Base-by-base conservation (phyloP, 805 yeast genomes). In the Kluyveromyces lactis region DNA sequence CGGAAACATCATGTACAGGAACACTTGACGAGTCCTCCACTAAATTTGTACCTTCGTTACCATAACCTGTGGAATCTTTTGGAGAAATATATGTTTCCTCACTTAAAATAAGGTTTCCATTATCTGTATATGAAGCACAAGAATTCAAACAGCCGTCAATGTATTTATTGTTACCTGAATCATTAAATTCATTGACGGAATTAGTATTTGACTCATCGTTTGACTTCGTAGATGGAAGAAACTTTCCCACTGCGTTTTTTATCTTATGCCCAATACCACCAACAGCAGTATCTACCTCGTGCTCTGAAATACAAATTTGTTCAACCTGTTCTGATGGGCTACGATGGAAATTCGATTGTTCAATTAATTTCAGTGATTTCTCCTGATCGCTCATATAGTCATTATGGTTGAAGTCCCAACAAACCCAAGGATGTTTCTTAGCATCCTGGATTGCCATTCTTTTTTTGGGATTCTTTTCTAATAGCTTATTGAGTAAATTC, bases 201-300 rank as follows among this genome's bases (percentile, higher is more conserved):
- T 32, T 23, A 11, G 18, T 34, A 18, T 13, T 18, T 27, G 34
- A 21, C 6, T 21, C 24, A 21, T 21, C 9, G 6, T 21, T 6
- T 21, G 24, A 21, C 24, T 21, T 9, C 13, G 13, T 13, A 8
- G 40, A 17, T 4, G 50, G 41, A 33, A 41, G 27, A 2, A 37
- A 35, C 26, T 45, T 48, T 4, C 50, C 32, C 11, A 47, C 40
- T 6, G 57, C 48, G 15, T 52, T 71, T 48, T 68, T 75, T 31
- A 86, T 68, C 40, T 79, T 69, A 37, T 76, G 72, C 6, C 87
- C 89, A 36, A 86, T 71, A n/a, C 95, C 95, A 26, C 79, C 72
- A 3, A 86, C 86, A 1, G 95, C 95, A 44, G 77, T 73, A 45
- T 78, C 73, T 6, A 84, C 71, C 43, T 86, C 95, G 42, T 79